A percentile compares a stretch with the other conserved stretches of the same genome.
These are phyloP conservation scores for Intubia oerlemansii DNA, from an alignment of 2,329 filamentous ascomycete species.

Conservation along the genomic window DNA sequence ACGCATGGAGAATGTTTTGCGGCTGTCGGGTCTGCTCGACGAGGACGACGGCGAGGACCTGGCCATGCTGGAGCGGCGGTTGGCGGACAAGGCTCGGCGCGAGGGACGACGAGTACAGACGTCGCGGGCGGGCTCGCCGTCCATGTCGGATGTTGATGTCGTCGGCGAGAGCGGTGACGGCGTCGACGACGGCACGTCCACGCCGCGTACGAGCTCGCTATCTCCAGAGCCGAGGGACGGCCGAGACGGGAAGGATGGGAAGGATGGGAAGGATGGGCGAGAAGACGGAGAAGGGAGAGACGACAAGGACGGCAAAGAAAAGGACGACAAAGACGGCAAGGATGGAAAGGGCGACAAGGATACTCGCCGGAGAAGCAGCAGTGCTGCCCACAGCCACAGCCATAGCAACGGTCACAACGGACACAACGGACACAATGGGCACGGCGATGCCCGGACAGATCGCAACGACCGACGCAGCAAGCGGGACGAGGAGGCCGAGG, in stretches of 20 bases:
- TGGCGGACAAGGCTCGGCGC: conserved; percentile 27
- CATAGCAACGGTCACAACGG: not conserved
- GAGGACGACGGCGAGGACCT: conserved; percentile 80
- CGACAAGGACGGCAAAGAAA: too few species aligned
- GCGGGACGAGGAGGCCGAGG: conserved; percentile 54
- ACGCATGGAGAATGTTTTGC: conserved; percentile 85
- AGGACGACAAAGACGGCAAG: too few species aligned
- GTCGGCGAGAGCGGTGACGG: not conserved
- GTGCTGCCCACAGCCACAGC: not conserved
- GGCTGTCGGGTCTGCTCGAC: conserved; percentile 65
- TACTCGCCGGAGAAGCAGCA: too few species aligned
- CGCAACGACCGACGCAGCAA: conserved; percentile 26
- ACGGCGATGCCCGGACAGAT: conserved; percentile 14
- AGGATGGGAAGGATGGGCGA: too few species aligned
- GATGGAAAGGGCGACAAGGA: too few species aligned
- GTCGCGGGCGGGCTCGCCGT: conserved; percentile 27
- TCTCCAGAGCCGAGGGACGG: too few species aligned
- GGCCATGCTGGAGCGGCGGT: conserved; percentile 63
- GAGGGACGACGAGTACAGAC: too few species aligned
- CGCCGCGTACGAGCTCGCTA: too few species aligned
- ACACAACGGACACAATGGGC: not conserved
- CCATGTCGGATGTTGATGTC: conserved; percentile 20
- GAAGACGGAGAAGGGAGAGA: too few species aligned
- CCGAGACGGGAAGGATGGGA: too few species aligned
- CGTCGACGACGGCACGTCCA: not conserved